Base-by-base conservation (phyloP, 139 green algal genomes). In the Raphidocelis subcapitata region DNA sequence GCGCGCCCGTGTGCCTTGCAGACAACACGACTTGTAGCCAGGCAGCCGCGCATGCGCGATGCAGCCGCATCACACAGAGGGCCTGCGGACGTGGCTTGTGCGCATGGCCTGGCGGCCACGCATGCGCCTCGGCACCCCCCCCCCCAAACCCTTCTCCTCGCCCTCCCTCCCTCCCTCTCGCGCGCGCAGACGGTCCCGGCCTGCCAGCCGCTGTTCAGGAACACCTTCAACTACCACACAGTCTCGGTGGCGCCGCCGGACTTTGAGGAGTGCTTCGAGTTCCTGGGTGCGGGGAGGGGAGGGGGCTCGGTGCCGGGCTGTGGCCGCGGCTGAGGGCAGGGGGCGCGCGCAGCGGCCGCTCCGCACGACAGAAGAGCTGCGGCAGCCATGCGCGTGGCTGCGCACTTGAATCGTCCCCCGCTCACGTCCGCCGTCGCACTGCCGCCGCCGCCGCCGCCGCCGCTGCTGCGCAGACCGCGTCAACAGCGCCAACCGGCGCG, bases 221-320 rank as follows among this genome's bases (percentile, higher is more conserved):
- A 96, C 84, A 95, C 89, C 2, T 98, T 98, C 70, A 87, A 64
- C 0, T 98, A 98, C 79, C 81, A 94, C 78, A 95, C 86, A 33
- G 82, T 88, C 0, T 66, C 66, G 2, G 59, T 28, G 1, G 66
- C 70, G 8, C 91, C 91, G 1, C 83, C 89, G 33, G 69, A 86
- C 31, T 87, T 93, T 47, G 61, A 90, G 16, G 88, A 94, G 66
- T 96, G 91, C 80, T 87, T 85, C 35, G 35, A 81, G 0, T 94
- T 93, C 67, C 77, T 96, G 57, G 89, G 88, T 91, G 55, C 51
- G 83, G 12, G 2, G 5, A 18, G 3, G 21, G 3, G 20, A 28
- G 51, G 57, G 23, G 44, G 2, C n/a, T n/a, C n/a, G n/a, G n/a
- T n/a, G n/a, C n/a, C n/a, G n/a, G 15, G 37, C 24, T 3, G 16